Conservation (phyloP, 2,329 filamentous ascomycete species). For the Zasmidium cellare region DNA sequence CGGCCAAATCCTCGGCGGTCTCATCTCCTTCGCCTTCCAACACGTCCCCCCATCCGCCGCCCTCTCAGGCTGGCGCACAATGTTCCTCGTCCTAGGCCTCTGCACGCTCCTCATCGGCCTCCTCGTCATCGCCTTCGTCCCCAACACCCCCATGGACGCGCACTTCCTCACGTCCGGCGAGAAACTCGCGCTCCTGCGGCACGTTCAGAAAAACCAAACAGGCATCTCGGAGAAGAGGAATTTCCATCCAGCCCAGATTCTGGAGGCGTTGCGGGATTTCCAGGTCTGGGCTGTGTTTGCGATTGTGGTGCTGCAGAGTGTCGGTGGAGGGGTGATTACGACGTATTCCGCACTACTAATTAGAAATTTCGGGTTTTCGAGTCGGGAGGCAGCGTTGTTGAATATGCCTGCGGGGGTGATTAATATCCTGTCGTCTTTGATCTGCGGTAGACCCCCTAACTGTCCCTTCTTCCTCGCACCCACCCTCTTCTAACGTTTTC, state of each 20-base stretch:
- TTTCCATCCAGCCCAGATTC: conserved; percentile 54
- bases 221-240: conserved; percentile 45
- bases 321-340: conserved; percentile 43
- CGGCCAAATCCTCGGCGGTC: conserved; percentile 57
- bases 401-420: conserved; percentile 61
- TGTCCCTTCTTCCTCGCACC: not conserved
- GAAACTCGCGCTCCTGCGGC: conserved; percentile 47
- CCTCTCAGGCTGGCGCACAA: conserved; percentile 52
- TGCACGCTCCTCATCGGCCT: conserved; percentile 40
- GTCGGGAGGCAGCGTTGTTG: conserved; percentile 28
- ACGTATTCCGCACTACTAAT: conserved; percentile 34
- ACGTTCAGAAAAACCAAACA: conserved; percentile 44
- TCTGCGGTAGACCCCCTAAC: conserved; percentile 16
- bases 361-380: conserved; percentile 27
- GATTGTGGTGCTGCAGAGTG: conserved; percentile 30
- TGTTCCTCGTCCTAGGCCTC: conserved; percentile 48
- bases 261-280: conserved; percentile 61
- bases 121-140: conserved; percentile 25
- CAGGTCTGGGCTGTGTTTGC: conserved; percentile 47
- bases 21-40: conserved; percentile 57
- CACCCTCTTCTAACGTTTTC: not conserved
- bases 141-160: conserved; percentile 24
- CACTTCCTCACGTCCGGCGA: conserved; percentile 24
- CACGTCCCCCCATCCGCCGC: conserved; percentile 36
- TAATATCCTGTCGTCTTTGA: conserved; percentile 39